Evolutionary conservation across 768 basidiomycete species (phyloP).

Genomic region (Boletus vermiculosoides): DNA sequence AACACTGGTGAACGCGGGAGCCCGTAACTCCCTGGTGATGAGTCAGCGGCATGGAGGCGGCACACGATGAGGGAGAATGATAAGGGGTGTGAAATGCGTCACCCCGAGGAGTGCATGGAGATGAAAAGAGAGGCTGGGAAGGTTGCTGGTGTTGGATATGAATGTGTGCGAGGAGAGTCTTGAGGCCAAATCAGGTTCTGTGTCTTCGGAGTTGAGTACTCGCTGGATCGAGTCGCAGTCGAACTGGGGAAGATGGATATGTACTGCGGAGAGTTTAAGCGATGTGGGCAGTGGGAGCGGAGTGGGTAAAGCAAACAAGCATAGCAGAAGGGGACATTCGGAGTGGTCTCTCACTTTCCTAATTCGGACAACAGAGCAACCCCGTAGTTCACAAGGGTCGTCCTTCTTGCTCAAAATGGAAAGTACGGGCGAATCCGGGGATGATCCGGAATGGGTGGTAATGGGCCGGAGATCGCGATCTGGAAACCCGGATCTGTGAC

Average conservation of each 20-base stretch:
- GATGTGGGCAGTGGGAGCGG: constrained; percentile 19
- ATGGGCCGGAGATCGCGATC: constrained; percentile 13
- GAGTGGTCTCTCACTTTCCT: neutral
- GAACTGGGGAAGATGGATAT: too few species aligned
- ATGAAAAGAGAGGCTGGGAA: constrained; percentile 10
- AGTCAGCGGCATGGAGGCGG: constrained; percentile 8
- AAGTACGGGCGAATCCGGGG: constrained; percentile 23
- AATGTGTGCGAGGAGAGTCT: neutral
- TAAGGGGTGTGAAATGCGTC: constrained; percentile 13
- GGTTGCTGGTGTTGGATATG: neutral
- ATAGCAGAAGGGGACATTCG: too few species aligned
- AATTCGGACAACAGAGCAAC: neutral
- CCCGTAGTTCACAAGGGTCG: constrained; percentile 12
- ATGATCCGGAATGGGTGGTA: constrained; percentile 24
- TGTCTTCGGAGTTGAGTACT: neutral
- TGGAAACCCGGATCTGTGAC: constrained; percentile 28
- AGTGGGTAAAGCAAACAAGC: neutral
- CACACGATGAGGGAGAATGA: constrained; percentile 1
- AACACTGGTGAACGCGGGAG: constrained; percentile 13
- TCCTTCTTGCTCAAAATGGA: neutral
- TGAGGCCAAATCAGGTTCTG: neutral
- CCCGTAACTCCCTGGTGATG: constrained; percentile 16
- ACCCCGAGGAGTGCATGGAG: constrained; percentile 24
- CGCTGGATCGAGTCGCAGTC: constrained; percentile 8
- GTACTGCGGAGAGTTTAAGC: constrained; percentile 27